Evolutionary conservation across 495 filamentous ascomycete genomes (phyloP).

Genomic region (Aspergillus avenaceus): DNA sequence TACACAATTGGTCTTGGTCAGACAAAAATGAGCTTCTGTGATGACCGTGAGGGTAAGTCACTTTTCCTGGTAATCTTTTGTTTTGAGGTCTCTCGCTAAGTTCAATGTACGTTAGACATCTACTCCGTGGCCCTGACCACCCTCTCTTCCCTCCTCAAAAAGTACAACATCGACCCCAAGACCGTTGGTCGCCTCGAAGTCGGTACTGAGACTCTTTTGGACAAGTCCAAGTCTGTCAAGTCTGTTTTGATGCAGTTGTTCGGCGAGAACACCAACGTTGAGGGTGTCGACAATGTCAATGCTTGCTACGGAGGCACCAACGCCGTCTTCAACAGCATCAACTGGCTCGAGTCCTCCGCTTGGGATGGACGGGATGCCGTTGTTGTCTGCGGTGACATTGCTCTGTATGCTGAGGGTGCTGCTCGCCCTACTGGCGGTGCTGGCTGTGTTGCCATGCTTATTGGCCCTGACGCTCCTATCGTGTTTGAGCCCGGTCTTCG

Average conservation of each 20-base stretch:
- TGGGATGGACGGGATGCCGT: conserved; percentile 96
- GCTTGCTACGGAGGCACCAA: conserved; percentile 99
- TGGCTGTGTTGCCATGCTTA: conserved; percentile 88
- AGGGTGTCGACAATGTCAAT: conserved; percentile 95
- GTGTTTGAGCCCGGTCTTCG: conserved; percentile 89
- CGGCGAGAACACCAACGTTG: conserved; percentile 83
- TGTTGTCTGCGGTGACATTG: conserved; percentile 95
- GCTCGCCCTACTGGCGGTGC: conserved; percentile 95
- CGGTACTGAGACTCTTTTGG: conserved; percentile 94
- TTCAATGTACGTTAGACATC: conserved; percentile 64
- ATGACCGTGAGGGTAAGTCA: conserved; percentile 91
- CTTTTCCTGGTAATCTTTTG: not conserved
- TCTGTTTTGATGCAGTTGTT: conserved; percentile 99
- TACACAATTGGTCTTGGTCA: conserved; percentile 99
- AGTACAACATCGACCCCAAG: conserved; percentile 89
- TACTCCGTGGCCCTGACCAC: conserved; percentile 94
- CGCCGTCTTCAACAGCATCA: conserved; percentile 92
- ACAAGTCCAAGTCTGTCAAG: conserved; percentile 99
- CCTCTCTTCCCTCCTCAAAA: conserved; percentile 80
- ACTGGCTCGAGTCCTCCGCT: conserved; percentile 96
- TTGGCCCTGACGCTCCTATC: conserved; percentile 89
- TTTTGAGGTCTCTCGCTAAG: conserved; percentile 1
- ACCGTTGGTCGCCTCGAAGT: conserved; percentile 93
- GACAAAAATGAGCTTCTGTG: conserved; percentile 99
- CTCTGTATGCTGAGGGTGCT: conserved; percentile 93